Evolutionary conservation across 1,139 yeast species (phyloP).

Genomic region (Saccharomycopsis hybrid): DNA sequence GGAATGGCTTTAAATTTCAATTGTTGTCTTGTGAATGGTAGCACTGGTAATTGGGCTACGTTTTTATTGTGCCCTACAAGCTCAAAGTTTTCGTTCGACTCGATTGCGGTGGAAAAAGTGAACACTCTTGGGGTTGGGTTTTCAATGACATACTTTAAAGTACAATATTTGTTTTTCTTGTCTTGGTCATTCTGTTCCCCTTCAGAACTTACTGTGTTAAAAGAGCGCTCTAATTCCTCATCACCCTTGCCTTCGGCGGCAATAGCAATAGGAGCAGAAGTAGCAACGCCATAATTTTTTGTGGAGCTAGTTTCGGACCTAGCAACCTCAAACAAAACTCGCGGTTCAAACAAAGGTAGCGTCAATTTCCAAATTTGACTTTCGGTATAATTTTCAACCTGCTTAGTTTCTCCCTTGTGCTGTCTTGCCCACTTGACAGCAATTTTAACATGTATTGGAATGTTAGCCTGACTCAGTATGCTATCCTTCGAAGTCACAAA

Average conservation of each 20-base stretch:
- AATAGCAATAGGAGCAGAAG: background rate
- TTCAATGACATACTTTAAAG: constrained; percentile 49
- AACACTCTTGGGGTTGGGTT: constrained; percentile 69
- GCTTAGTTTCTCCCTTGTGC: constrained; percentile 17
- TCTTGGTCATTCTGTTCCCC: background rate
- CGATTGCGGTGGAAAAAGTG: constrained; percentile 48
- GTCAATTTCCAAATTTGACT: constrained; percentile 42
- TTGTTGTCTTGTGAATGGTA: constrained; percentile 53
- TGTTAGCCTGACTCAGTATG: constrained; percentile 39
- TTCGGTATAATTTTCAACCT: constrained; percentile 28
- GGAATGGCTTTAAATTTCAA: constrained; percentile 35
- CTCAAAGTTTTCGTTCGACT: constrained; percentile 34
- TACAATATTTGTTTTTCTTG: constrained; percentile 4
- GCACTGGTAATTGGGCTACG: constrained; percentile 39
- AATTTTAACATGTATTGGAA: constrained; percentile 30
- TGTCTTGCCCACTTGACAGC: constrained; percentile 35
- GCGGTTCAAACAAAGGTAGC: constrained; percentile 63
- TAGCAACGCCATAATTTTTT: background rate
- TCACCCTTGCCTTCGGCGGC: background rate
- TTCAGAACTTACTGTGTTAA: too few relatives aligned
- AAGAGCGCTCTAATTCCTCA: background rate
- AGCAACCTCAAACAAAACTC: constrained; percentile 44
- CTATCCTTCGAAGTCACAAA: constrained; percentile 37
- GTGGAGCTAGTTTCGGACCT: constrained; percentile 18
- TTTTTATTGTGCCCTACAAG: constrained; percentile 28